Conservation (phyloP, 2,329 filamentous ascomycete species). For the Colletotrichum plurivorum region DNA sequence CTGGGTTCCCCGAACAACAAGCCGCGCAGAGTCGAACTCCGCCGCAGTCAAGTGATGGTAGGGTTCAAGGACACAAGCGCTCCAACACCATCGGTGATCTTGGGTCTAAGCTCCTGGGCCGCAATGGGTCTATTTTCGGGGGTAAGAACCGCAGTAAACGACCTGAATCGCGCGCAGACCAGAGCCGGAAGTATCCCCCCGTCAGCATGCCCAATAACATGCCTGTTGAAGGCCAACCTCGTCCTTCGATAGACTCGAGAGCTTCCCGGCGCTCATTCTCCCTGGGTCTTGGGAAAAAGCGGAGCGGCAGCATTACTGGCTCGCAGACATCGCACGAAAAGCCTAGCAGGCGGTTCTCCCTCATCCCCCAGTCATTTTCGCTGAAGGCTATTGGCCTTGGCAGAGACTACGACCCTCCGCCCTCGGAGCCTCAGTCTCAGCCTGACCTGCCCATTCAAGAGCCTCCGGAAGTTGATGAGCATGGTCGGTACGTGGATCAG, state of each 20-base stretch:
- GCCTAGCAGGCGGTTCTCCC: constrained; percentile 76
- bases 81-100: constrained; percentile 86
- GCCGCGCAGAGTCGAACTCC: constrained; percentile 28
- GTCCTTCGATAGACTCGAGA: constrained; percentile 79
- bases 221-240: constrained; percentile 69
- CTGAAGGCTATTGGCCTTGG: constrained; percentile 74
- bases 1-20: constrained; percentile 70
- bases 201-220: constrained; percentile 88
- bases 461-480: constrained; percentile 54
- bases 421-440: constrained; percentile 64
- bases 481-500: constrained; percentile 53
- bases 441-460: constrained; percentile 68
- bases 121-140: constrained; percentile 87
- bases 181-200: constrained; percentile 83
- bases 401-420: constrained; percentile 64
- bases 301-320: constrained; percentile 75
- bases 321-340: constrained; percentile 71
- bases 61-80: constrained; percentile 72
- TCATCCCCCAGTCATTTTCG: constrained; percentile 76
- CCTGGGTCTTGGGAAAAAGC: constrained; percentile 78
- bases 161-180: constrained; percentile 55
- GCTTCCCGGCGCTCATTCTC: constrained; percentile 79
- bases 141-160: constrained; percentile 66
- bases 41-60: constrained; percentile 48
- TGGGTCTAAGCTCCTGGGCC: constrained; percentile 86